Evolutionary conservation across 1,139 yeast genomes (phyloP), one percentile per base, ranked within the genome.

Genomic region (Suhomyces bribrorum): DNA sequence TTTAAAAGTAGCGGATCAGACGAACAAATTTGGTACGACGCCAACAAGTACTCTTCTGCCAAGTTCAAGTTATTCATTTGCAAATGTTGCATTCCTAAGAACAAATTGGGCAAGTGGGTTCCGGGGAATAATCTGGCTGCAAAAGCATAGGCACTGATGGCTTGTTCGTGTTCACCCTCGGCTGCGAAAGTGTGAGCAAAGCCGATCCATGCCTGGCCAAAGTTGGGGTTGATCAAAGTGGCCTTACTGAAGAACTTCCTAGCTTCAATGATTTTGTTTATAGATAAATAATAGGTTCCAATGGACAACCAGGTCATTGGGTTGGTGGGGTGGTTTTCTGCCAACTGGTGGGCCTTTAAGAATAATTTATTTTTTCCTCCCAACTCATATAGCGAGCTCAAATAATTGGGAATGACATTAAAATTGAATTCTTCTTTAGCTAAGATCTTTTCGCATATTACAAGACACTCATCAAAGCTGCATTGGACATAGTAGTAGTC

Each of bases 111-210:
- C 35, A 90, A 64, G 61, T 92, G 97, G 5, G 94, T 84, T 2
- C 98, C 98, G 0, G 96, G 97, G 55, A 92, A 94, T 35, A 90
- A 72, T 43, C 97, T 69, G 0, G 96, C 90, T 0, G 97, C 97
- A 25, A 95, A 90, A 1, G 97, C 92, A 62, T 90, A 94, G 0
- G 98, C 98, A 43, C 96, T 84, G 14, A 92, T 85, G 1, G 98
- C 98, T 61, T 94, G 98, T 59, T 94, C 99, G 55, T 94, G 97
- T 62, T 94, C 99, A 7, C 97, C 96, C 59, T 94, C 98, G 2
- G 87, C 85, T 0, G 97, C 97, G 74, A 89, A 94, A 0, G 98
- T 90, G 57, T 92, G 97, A 1, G 97, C 97, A 68, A 94, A 94
- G 1, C 97, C 98, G 33, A 94, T 82, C 98, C 98, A 94, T 1